These are phyloP conservation scores for Chaetomium globosum DNA, from an alignment of 2,329 filamentous ascomycete genomes.

Conservation along the genomic window DNA sequence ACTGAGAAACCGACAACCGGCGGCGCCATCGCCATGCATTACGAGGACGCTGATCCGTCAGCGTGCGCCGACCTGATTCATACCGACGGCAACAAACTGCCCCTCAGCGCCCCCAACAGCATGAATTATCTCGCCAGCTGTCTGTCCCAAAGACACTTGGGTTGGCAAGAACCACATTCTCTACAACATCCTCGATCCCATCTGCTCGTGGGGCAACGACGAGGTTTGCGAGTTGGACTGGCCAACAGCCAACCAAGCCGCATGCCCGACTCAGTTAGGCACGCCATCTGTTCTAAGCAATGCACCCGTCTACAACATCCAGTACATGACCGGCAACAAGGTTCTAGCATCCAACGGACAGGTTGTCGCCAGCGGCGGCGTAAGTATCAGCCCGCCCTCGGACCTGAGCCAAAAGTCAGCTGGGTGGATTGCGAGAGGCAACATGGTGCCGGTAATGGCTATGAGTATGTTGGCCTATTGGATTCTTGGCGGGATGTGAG, in stretches of 20 bases:
- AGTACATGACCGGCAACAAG: conserved; percentile 53
- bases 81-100: conserved; percentile 53
- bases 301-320: conserved; percentile 54
- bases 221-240: conserved; percentile 55
- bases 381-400: conserved; percentile 3
- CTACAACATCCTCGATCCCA: conserved; percentile 56
- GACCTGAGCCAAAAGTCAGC: conserved; percentile 19
- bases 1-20: conserved; percentile 50
- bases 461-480: conserved; percentile 27
- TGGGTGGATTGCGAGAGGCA: conserved; percentile 1
- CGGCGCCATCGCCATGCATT: conserved; percentile 56
- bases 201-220: conserved; percentile 54
- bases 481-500: conserved; percentile 27
- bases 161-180: conserved; percentile 56
- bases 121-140: conserved; percentile 58
- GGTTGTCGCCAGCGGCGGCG: conserved; percentile 26
- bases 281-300: conserved; percentile 39
- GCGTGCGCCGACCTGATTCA: conserved; percentile 56
- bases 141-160: conserved; percentile 51
- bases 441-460: conserved; percentile 12
- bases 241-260: conserved; percentile 54
- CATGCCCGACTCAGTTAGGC: conserved; percentile 53
- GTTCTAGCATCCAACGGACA: conserved; percentile 39
- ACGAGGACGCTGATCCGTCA: conserved; percentile 51
- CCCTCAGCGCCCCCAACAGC: conserved; percentile 59